A percentile compares a stretch with the other conserved stretches of the same genome.
Evolutionary conservation across 75 land plant genomes (phyloP).

Genomic region (Pinus tabuliformis): DNA sequence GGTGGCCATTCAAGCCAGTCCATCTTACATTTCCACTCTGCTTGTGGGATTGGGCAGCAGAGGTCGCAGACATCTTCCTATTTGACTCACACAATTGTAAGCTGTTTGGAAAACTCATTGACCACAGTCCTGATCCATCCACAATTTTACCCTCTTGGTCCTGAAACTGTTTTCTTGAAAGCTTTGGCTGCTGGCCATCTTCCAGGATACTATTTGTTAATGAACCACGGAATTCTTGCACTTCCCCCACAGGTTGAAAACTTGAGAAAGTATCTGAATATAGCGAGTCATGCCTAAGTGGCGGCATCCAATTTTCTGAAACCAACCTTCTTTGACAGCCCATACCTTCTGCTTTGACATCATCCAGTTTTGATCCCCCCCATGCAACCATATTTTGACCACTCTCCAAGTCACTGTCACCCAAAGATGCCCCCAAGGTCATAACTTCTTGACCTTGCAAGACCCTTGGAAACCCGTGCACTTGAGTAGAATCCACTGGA

Average conservation of each 20-base stretch:
- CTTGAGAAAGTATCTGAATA: background rate
- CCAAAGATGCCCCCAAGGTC: constrained; percentile 1
- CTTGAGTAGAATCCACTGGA: constrained; percentile 2
- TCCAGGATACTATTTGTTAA: background rate
- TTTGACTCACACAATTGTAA: constrained; percentile 29
- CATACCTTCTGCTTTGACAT: constrained; percentile 9
- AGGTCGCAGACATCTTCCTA: constrained; percentile 16
- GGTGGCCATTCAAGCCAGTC: no score
- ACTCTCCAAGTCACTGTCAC: background rate
- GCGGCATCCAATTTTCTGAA: constrained; percentile 10
- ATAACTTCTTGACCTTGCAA: constrained; percentile 51
- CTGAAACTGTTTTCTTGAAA: background rate
- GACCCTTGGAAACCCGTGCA: constrained; percentile 20
- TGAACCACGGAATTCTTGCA: background rate
- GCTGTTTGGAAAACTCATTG: constrained; percentile 25
- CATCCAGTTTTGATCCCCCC: constrained; percentile 1
- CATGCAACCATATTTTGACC: constrained; percentile 7
- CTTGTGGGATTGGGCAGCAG: no score
- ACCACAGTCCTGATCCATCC: background rate
- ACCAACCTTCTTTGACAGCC: constrained; percentile 1
- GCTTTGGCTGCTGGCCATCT: background rate
- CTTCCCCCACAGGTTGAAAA: background rate
- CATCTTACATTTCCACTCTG: no score
- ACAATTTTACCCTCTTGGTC: background rate
- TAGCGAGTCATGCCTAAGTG: background rate